Base-by-base conservation (phyloP, 2,329 filamentous ascomycete genomes). In the Diaporthe humulicola region DNA sequence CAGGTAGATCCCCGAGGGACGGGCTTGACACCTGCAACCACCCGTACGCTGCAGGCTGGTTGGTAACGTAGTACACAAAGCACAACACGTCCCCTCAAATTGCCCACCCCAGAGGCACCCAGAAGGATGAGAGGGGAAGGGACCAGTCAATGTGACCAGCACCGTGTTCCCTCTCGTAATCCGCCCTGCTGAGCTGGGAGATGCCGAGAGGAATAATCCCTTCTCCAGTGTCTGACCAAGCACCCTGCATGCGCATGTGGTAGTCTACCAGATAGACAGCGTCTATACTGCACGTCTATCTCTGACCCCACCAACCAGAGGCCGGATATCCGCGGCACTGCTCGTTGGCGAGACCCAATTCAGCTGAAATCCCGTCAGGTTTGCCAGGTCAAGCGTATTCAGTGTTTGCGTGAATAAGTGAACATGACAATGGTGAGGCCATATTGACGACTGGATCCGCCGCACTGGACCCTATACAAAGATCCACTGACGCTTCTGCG, bases 261-360 rank as follows among this genome's bases (percentile, higher is more conserved):
- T 25, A 38, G 25, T 8, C 25, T 28, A 15, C 50, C 15, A 17
- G 19, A 54, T 36, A 30, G 54, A 36, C 54, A 57, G 17, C 54
- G 54, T 33, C 54, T 33, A 17, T 40, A 36, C n/a, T 40, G 14
- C 42, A 8, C 17, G 25, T 33, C 45, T 14, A 19, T 25, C 45
- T 50, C 45, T 25, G 25, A 42, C 17, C 58, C 28, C 40, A 33
- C 5, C 7, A 30, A 2, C 5, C 30, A n/a, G 64, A 28, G 7
- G 22, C 14, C 64, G 64, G 45, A 67, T 52, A 67, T 67, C 64
- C 64, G 48, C 64, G 64, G 64, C 64, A 54, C 33, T 52, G 45
- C 48, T 33, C 7, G 45, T 38, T 40, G 30, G n/a, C 15, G 9
- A 52, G 64, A 52, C 30, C 45, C 33, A 8, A 40, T 30, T 33